A percentile compares a stretch with the other conserved stretches of the same genome.
These are phyloP conservation scores for Annulohypoxylon nitens DNA, from an alignment of 495 filamentous ascomycete species.

Conservation along the genomic window DNA sequence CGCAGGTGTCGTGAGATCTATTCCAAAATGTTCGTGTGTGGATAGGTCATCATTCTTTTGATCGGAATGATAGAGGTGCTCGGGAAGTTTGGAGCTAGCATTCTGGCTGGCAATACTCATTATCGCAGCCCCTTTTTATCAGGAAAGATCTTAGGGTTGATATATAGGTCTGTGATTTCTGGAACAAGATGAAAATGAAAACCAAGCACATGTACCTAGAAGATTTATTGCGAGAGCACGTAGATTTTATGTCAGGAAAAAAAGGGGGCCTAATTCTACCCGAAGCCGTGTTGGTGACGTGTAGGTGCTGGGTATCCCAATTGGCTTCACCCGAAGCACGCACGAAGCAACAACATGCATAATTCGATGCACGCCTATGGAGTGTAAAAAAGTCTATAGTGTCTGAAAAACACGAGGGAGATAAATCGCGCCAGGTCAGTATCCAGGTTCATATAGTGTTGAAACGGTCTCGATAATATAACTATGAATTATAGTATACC, in stretches of 20 bases:
- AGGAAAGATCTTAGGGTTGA: no score
- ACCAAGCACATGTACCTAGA: no score
- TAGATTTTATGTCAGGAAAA: neutral
- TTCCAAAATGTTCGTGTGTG: slow-evolving; percentile 16
- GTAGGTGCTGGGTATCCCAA: slow-evolving; percentile 2
- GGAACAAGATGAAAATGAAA: no score
- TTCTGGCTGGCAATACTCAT: no score
- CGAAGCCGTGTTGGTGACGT: neutral
- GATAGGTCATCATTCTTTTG: neutral
- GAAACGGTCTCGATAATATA: neutral
- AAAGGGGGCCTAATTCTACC: slow-evolving; percentile 10
- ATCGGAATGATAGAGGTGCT: slow-evolving; percentile 5
- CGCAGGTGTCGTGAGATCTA: slow-evolving; percentile 5
- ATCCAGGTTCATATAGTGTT: neutral
- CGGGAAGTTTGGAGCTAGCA: no score
- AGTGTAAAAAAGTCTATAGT: neutral
- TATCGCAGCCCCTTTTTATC: no score
- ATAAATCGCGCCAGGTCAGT: neutral
- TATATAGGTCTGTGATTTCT: no score
- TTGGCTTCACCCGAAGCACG: slow-evolving; percentile 12
- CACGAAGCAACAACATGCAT: slow-evolving; percentile 16
- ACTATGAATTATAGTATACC: neutral
- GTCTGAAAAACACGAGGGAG: neutral
- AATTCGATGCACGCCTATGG: slow-evolving; percentile 24
- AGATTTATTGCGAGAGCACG: neutral